Conservation (phyloP, 164 flowering plant genomes). For the Liriodendron chinense region DNA sequence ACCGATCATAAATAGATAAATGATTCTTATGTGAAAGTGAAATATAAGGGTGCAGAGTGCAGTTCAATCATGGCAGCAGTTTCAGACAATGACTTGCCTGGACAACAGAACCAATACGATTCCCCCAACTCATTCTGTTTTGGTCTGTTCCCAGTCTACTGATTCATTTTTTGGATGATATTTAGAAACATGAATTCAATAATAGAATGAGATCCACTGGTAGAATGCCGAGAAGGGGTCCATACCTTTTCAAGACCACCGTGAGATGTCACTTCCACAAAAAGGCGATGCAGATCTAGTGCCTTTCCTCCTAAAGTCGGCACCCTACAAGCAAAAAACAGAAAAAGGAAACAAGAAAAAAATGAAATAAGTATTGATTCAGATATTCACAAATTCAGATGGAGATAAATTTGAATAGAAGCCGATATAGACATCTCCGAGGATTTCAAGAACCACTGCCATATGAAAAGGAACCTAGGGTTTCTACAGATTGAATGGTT, state of each 20-base stretch:
- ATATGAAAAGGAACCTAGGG: background rate
- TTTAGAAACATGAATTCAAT: background rate
- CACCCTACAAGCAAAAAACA: conserved; percentile 34
- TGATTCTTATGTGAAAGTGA: too few species aligned
- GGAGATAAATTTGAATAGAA: background rate
- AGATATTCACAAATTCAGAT: too few species aligned
- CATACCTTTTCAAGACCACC: conserved; percentile 84
- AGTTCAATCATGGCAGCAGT: too few species aligned
- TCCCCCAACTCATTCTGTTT: too few species aligned
- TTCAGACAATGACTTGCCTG: too few species aligned
- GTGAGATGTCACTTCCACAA: conserved; percentile 81
- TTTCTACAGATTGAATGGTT: background rate
- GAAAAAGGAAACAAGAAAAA: background rate
- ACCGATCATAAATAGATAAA: too few species aligned
- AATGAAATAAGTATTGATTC: background rate
- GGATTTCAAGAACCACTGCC: background rate
- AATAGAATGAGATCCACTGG: background rate
- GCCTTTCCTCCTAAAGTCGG: conserved; percentile 76
- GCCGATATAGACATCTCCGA: background rate
- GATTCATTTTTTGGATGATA: too few species aligned
- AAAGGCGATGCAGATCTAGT: conserved; percentile 71
- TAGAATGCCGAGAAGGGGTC: background rate
- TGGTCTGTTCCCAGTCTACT: too few species aligned
- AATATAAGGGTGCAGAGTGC: too few species aligned
- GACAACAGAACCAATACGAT: too few species aligned